These are phyloP conservation scores for Eutypella sp. DNA, from an alignment of 2,329 filamentous ascomycete species.

Conservation along the genomic window DNA sequence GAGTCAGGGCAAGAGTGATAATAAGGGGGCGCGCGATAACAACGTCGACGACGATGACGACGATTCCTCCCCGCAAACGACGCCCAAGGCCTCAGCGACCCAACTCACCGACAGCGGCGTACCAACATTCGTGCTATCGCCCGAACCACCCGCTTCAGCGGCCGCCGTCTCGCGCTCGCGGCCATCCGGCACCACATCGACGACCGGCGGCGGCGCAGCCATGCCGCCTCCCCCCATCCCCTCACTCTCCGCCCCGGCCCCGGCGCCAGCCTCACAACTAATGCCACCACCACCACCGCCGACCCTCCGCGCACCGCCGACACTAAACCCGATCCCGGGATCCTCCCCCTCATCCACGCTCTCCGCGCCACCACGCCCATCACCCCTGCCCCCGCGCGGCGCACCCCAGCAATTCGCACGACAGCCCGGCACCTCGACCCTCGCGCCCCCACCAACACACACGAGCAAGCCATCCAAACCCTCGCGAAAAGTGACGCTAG, in stretches of 20 bases:
- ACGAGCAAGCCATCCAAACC: slow-evolving; percentile 48
- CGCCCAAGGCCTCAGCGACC: slow-evolving; percentile 43
- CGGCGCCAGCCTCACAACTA: slow-evolving; percentile 3
- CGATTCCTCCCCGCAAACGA: slow-evolving; percentile 36
- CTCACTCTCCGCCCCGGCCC: slow-evolving; percentile 8
- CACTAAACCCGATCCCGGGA: slow-evolving; percentile 14
- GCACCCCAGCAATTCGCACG: slow-evolving; percentile 31
- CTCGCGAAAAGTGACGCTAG: slow-evolving; percentile 68
- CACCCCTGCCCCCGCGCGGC: slow-evolving; percentile 32
- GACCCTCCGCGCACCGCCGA: slow-evolving; percentile 19
- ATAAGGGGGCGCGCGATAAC: slow-evolving; percentile 1
- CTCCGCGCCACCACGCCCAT: slow-evolving; percentile 12
- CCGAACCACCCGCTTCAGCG: slow-evolving; percentile 21
- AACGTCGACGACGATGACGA: slow-evolving; percentile 20
- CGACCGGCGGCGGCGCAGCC: slow-evolving; percentile 4
- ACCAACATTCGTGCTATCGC: slow-evolving; percentile 43
- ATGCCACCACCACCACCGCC: slow-evolving; percentile 19
- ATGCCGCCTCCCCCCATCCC: slow-evolving; percentile 7
- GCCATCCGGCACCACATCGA: background rate
- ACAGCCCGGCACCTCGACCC: slow-evolving; percentile 30
- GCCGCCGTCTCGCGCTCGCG: slow-evolving; percentile 17
- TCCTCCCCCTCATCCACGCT: slow-evolving; percentile 12
- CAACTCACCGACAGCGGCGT: slow-evolving; percentile 24
- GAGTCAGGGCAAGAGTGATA: slow-evolving; percentile 4
- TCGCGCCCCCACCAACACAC: slow-evolving; percentile 53